phyloP scores from a whole-genome alignment of 2,329 filamentous ascomycete species.

The Xylaria sp. region DNA sequence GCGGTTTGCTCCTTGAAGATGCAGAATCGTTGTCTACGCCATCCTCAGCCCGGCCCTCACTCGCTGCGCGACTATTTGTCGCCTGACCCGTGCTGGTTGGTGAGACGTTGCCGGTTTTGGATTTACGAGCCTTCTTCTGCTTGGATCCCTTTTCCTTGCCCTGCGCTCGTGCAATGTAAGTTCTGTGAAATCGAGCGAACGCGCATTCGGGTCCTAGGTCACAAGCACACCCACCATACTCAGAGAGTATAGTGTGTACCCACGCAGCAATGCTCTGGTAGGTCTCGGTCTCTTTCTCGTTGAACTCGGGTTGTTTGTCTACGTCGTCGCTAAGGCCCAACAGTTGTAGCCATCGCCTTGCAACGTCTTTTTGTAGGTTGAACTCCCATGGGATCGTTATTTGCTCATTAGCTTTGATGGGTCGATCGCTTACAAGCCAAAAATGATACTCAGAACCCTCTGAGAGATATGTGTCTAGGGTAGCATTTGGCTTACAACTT shows the following conservation, averaged over 20 bases:
- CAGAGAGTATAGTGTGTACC: constrained; percentile 76
- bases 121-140: constrained; percentile 65
- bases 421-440: constrained; percentile 86
- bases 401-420: constrained; percentile 73
- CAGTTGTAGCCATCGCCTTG: constrained; percentile 65
- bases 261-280: constrained; percentile 70
- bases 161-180: constrained; percentile 62
- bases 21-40: constrained; percentile 65
- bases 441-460: constrained; percentile 85
- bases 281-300: constrained; percentile 66
- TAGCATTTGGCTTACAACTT: constrained; percentile 91
- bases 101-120: constrained; percentile 66
- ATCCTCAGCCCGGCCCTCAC: constrained; percentile 69
- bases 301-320: constrained; percentile 60
- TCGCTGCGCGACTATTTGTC: constrained; percentile 71
- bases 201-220: constrained; percentile 70
- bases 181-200: constrained; percentile 70
- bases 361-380: constrained; percentile 65
- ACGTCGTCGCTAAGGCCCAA: constrained; percentile 71
- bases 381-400: constrained; percentile 76
- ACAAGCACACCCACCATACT: constrained; percentile 84
- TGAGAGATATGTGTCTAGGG: constrained; percentile 85
- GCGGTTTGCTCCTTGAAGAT: constrained; percentile 70
- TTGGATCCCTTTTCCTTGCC: constrained; percentile 49
- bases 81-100: constrained; percentile 71